Percentiles rank a stretch among this genome's conserved stretches.
These are phyloP conservation scores for Xerocomus amazonicus DNA, from an alignment of 1,284 basidiomycete species.

Conservation along the genomic window DNA sequence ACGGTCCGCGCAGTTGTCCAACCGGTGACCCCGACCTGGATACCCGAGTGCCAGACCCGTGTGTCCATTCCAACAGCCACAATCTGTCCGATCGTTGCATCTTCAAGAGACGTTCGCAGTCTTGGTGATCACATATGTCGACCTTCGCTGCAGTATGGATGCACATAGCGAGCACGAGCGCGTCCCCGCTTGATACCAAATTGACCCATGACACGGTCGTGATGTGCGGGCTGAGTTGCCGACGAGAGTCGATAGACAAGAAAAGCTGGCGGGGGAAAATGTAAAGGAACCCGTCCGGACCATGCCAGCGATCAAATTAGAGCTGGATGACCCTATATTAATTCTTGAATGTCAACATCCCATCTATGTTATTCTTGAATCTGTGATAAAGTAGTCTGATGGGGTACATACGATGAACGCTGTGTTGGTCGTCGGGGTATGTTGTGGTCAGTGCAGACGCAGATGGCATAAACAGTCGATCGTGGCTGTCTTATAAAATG, in stretches of 20 bases:
- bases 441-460: conserved; percentile 4
- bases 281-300: too few relatives aligned
- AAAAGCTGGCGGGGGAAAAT: too few relatives aligned
- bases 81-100: conserved; percentile 25
- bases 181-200: conserved; percentile 20
- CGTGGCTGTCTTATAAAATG: not conserved
- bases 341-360: conserved; percentile 17
- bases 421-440: too few relatives aligned
- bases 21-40: conserved; percentile 16
- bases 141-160: too few relatives aligned
- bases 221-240: too few relatives aligned
- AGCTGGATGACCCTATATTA: too few relatives aligned
- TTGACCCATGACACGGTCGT: conserved; percentile 1
- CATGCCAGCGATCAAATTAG: too few relatives aligned
- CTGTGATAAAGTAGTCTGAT: conserved; percentile 13
- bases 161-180: conserved; percentile 20
- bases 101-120: conserved; percentile 19
- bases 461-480: not conserved
- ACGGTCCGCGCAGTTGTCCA: conserved; percentile 22
- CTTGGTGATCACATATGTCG: conserved; percentile 11
- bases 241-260: too few relatives aligned
- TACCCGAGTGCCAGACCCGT: conserved; percentile 1
- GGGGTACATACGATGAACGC: too few relatives aligned
- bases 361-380: conserved; percentile 23
- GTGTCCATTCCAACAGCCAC: conserved; percentile 20